Base-by-base conservation (phyloP, 768 basidiomycete species). In the Termitomyces eurrhizus region DNA sequence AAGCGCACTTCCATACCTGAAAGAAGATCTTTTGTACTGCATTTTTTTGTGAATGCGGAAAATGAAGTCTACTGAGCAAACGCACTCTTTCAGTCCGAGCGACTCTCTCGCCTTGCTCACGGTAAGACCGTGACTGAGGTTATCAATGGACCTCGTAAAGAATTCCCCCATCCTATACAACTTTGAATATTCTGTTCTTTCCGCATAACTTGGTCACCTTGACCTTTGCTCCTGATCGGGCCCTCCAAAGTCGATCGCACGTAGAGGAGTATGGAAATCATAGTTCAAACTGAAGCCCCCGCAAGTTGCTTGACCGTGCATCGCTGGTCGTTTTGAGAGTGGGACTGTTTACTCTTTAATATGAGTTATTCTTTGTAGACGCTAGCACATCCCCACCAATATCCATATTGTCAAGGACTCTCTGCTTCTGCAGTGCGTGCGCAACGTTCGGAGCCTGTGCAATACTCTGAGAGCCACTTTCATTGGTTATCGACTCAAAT, bases 1-100 rank as follows among this genome's bases (percentile, higher is more conserved):
- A 93, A 77, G 4, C 83, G 79, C 12, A 92, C 83, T 67, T 86
- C 85, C 62, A 93, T 73, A 0, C 89, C 90, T 0, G 87, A 86
- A 1, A 94, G 69, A 18, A 84, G 66, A 60, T 88, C 85, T 48
- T 77, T 77, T 32, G 80, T 68, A 62, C 83, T 85, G 57, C 8
- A 55, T n/a, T n/a, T 33, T 33, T 41, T 42, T 58, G 56, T 32
- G 35, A 33, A 21, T 41, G 26, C 42, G n/a, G 32, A 58, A 26
- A 33, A 35, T 26, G 35, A 41, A 41, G n/a, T 14, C 33, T 57
- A 7, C 7, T 18, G 29, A 14, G 9, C 14, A 13, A 13, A 72
- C 77, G 29, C 56, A 87, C 86, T 77, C 73, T 67, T 72, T 67
- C 12, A 88, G 70, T 1, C 79, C 80, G 13, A 88, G 76, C 18